A percentile compares a stretch with the other conserved stretches of the same genome.
phyloP scores from a whole-genome alignment of 192 early-diverging fungal genomes.

The Mortierella claussenii region DNA sequence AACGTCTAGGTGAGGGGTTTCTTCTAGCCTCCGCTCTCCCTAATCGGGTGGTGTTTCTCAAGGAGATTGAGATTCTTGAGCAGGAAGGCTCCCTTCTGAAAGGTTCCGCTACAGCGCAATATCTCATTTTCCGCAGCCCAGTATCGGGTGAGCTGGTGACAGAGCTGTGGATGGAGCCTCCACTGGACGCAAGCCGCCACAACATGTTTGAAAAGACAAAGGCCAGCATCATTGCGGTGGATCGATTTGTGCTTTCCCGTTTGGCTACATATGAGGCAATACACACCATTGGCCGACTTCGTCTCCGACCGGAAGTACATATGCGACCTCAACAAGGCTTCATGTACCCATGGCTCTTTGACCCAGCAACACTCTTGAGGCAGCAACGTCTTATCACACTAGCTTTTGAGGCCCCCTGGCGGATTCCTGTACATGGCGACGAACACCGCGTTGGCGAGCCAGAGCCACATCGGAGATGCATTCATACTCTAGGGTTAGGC shows the following conservation, averaged over 20 bases:
- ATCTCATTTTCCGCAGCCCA: slow-evolving; percentile 58
- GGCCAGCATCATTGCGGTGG: slow-evolving; percentile 41
- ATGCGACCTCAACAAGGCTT: slow-evolving; percentile 24
- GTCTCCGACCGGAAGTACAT: slow-evolving; percentile 16
- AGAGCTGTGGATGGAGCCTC: slow-evolving; percentile 68
- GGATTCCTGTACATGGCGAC: neutral
- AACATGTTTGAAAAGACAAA: slow-evolving; percentile 37
- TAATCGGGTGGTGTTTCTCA: slow-evolving; percentile 57
- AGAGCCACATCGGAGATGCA: slow-evolving; percentile 9
- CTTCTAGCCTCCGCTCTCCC: slow-evolving; percentile 50
- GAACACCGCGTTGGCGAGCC: slow-evolving; percentile 1
- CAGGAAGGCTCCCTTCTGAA: slow-evolving; percentile 15
- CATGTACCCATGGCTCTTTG: slow-evolving; percentile 52
- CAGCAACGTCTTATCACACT: slow-evolving; percentile 48
- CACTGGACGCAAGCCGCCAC: slow-evolving; percentile 25
- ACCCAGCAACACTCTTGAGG: slow-evolving; percentile 35
- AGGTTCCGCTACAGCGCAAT: slow-evolving; percentile 54
- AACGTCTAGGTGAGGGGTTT: slow-evolving; percentile 58
- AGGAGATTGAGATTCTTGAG: slow-evolving; percentile 48
- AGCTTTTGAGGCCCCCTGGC: slow-evolving; percentile 36
- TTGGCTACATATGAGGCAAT: slow-evolving; percentile 67
- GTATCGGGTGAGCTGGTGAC: slow-evolving; percentile 57
- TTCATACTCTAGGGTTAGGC: slow-evolving; percentile 31
- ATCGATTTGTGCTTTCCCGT: slow-evolving; percentile 58
- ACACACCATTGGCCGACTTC: slow-evolving; percentile 55